A percentile compares a stretch with the other conserved stretches of the same genome.
phyloP scores from a whole-genome alignment of 139 green algal genomes.

The Tetradesmus obliquus region DNA sequence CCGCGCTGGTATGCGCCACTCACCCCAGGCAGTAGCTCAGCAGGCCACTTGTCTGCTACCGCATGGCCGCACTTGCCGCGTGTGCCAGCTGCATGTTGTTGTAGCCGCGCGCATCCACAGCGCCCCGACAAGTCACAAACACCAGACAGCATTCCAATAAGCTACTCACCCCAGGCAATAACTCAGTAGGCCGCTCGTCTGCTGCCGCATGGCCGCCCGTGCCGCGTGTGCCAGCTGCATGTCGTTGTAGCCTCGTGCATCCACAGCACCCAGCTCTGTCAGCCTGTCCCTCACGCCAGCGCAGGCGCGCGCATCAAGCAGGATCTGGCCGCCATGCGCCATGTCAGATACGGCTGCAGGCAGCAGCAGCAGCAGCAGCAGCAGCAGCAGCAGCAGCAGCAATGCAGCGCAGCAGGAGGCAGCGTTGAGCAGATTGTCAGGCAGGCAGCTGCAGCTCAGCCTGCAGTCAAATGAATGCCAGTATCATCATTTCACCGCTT shows the following conservation, averaged over 20 bases:
- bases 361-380: neutral
- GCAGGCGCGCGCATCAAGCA: constrained; percentile 32
- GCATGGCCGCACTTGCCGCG: constrained; percentile 4
- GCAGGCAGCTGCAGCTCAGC: too few relatives aligned
- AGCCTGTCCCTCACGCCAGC: constrained; percentile 19
- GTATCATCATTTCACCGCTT: too few relatives aligned
- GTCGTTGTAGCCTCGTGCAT: constrained; percentile 43
- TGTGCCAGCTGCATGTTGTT: constrained; percentile 27
- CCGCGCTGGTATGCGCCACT: too few relatives aligned
- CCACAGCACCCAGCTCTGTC: constrained; percentile 38
- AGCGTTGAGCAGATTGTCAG: too few relatives aligned
- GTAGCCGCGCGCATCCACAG: constrained; percentile 39
- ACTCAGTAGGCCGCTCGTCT: neutral
- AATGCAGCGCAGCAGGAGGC: neutral
- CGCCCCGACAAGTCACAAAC: neutral
- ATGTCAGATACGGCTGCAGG: constrained; percentile 33
- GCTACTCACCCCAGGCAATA: neutral
- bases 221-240: neutral
- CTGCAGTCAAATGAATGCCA: too few relatives aligned
- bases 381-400: neutral
- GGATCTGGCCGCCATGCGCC: constrained; percentile 39
- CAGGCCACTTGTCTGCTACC: neutral
- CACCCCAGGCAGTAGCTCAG: neutral
- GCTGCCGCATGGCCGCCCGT: constrained; percentile 15
- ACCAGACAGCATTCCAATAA: too few relatives aligned